phyloP scores from a whole-genome alignment of 1,284 basidiomycete genomes.

The Rhodotorula mucilaginosa region DNA sequence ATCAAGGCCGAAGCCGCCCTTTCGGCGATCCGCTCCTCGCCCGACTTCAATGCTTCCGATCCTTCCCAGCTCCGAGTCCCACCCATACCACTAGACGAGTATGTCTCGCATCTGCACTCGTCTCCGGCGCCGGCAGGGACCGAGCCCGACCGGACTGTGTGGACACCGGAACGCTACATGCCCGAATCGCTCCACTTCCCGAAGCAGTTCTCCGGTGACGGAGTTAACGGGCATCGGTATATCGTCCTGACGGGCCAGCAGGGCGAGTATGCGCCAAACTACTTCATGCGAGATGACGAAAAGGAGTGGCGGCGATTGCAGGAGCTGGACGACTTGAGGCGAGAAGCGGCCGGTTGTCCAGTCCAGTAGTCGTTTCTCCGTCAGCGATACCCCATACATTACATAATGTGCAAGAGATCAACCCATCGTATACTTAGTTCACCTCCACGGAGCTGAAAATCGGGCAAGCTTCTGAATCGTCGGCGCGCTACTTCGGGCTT shows the following conservation, averaged over 20 bases:
- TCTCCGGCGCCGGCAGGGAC: neutral
- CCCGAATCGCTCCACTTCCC: conserved; percentile 11
- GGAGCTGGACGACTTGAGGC: neutral
- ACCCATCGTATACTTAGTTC: too few relatives aligned
- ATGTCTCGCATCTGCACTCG: conserved; percentile 13
- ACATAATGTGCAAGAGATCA: neutral
- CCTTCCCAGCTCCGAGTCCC: neutral
- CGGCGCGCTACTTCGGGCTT: too few relatives aligned
- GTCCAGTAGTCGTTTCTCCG: neutral
- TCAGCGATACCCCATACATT: too few relatives aligned
- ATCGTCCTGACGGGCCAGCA: conserved; percentile 14
- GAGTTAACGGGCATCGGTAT: conserved; percentile 3
- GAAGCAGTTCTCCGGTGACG: neutral
- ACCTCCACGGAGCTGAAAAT: too few relatives aligned
- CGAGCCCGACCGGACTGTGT: neutral
- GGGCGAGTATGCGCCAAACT: neutral
- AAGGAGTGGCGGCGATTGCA: conserved; percentile 4
- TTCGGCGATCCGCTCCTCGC: neutral
- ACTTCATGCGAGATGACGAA: conserved; percentile 1
- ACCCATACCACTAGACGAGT: conserved; percentile 15
- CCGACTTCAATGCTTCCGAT: neutral
- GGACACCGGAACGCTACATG: conserved; percentile 15
- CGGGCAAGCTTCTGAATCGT: too few relatives aligned
- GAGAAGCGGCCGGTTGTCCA: neutral
- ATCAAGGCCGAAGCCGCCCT: neutral